These are phyloP conservation scores for Neofusicoccum cordaticola DNA, from an alignment of 2,329 filamentous ascomycete genomes.

Conservation along the genomic window DNA sequence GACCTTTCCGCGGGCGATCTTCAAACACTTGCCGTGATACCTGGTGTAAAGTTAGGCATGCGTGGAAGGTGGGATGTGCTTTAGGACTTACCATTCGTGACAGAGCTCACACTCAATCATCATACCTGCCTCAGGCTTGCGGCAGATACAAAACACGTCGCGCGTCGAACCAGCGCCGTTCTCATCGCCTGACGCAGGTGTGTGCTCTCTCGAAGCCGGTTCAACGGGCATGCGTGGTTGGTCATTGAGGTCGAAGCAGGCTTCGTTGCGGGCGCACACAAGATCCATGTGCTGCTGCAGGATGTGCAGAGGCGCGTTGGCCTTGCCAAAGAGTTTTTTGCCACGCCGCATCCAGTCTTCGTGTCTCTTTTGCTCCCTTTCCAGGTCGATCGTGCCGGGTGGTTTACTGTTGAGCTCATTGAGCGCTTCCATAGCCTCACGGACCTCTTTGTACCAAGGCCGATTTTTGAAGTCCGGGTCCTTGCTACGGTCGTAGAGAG, in stretches of 20 bases:
- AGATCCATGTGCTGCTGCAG: conserved; percentile 92
- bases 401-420: conserved; percentile 92
- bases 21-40: conserved; percentile 98
- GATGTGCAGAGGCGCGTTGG: conserved; percentile 94
- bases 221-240: conserved; percentile 88
- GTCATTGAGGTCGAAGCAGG: conserved; percentile 89
- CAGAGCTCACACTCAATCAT: conserved; percentile 99
- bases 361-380: conserved; percentile 89
- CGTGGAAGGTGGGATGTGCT: conserved; percentile 19
- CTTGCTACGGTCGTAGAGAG: conserved; percentile 74
- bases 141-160: conserved; percentile 97
- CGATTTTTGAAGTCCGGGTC: conserved; percentile 72
- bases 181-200: conserved; percentile 50
- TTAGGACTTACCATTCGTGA: conserved; percentile 78
- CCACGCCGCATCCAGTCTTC: conserved; percentile 99
- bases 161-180: conserved; percentile 51
- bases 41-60: conserved; percentile 44
- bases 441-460: conserved; percentile 85
- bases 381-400: conserved; percentile 82
- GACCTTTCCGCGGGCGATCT: conserved; percentile 95
- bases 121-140: conserved; percentile 90
- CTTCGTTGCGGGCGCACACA: conserved; percentile 81
- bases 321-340: conserved; percentile 97
- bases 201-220: conserved; percentile 81
- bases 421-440: conserved; percentile 81